phyloP scores from a whole-genome alignment of 2,329 filamentous ascomycete species.

The Sarocladium brachiariae region DNA sequence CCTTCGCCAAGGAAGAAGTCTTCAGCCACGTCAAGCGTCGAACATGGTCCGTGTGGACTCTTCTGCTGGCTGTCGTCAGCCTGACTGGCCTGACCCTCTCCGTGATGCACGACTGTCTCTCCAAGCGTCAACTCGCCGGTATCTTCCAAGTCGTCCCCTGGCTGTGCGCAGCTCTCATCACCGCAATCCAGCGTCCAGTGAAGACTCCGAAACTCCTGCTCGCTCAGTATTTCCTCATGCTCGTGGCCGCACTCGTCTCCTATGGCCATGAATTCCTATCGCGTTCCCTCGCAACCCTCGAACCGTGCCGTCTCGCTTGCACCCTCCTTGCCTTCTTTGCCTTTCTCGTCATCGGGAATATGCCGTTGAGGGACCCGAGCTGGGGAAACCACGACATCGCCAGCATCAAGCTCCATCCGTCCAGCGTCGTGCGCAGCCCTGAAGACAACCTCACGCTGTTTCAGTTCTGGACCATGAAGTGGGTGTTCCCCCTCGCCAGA shows the following conservation, averaged over 20 bases:
- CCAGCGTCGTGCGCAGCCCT: conserved; percentile 50
- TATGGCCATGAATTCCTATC: conserved; percentile 25
- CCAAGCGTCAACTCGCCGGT: conserved; percentile 19
- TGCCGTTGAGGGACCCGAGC: conserved; percentile 30
- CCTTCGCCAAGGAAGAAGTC: conserved; percentile 35
- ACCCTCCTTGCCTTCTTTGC: conserved; percentile 18
- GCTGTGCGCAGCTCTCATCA: conserved; percentile 29
- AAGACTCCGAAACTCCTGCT: conserved; percentile 36
- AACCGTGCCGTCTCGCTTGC: conserved; percentile 19
- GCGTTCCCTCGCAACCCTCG: conserved; percentile 15
- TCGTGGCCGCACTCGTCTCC: conserved; percentile 23
- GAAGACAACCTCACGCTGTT: conserved; percentile 76
- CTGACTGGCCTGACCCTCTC: conserved; percentile 28
- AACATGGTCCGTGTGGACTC: conserved; percentile 33
- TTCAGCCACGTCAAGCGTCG: conserved; percentile 17
- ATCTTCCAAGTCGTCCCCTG: conserved; percentile 34
- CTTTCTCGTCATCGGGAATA: conserved; percentile 26
- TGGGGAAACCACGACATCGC: conserved; percentile 28
- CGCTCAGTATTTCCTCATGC: conserved; percentile 28
- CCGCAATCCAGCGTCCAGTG: conserved; percentile 29
- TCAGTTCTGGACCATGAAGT: conserved; percentile 79
- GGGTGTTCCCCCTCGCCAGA: conserved; percentile 69
- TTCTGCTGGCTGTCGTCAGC: conserved; percentile 26
- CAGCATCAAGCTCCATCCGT: conserved; percentile 20
- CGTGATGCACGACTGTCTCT: conserved; percentile 22